Percentiles rank a stretch among this genome's conserved stretches.
Evolutionary conservation across 495 filamentous ascomycete genomes (phyloP).

Genomic region (Aspergillus incahuasiensis): DNA sequence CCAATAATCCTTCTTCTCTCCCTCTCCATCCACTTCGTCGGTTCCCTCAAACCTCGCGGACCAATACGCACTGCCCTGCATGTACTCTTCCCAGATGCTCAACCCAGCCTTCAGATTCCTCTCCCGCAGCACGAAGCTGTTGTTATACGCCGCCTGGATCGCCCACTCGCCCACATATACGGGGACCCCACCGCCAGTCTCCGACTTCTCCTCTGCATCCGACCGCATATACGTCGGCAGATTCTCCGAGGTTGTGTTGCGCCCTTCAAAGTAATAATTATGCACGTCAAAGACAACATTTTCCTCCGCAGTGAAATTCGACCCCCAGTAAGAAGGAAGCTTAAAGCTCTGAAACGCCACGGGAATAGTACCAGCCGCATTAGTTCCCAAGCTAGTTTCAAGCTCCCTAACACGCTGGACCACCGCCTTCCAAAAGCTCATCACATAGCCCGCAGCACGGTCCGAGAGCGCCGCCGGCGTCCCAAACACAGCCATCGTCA

Average conservation of each 20-base stretch:
- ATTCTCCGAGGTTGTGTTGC: slow-evolving; percentile 23
- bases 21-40: slow-evolving; percentile 16
- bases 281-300: slow-evolving; percentile 33
- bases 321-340: slow-evolving; percentile 22
- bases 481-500: slow-evolving; percentile 20
- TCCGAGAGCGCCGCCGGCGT: slow-evolving; percentile 27
- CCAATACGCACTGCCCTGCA: slow-evolving; percentile 25
- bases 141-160: slow-evolving; percentile 21
- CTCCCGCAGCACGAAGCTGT: slow-evolving; percentile 21
- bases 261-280: slow-evolving; percentile 27
- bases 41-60: slow-evolving; percentile 25
- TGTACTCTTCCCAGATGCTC: slow-evolving; percentile 17
- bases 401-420: slow-evolving; percentile 16
- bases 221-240: slow-evolving; percentile 17
- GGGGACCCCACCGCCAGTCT: slow-evolving; percentile 24
- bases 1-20: slow-evolving; percentile 26
- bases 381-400: slow-evolving; percentile 15
- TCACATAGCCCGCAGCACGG: slow-evolving; percentile 23
- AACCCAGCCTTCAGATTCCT: slow-evolving; percentile 23
- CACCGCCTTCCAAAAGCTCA: slow-evolving; percentile 25
- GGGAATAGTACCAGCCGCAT: slow-evolving; percentile 28
- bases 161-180: slow-evolving; percentile 31
- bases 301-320: slow-evolving; percentile 12
- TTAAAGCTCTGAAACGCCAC: slow-evolving; percentile 23
- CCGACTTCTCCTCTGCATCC: slow-evolving; percentile 15